phyloP scores from a whole-genome alignment of 2,329 filamentous ascomycete genomes.

The Balansia obtecta region DNA sequence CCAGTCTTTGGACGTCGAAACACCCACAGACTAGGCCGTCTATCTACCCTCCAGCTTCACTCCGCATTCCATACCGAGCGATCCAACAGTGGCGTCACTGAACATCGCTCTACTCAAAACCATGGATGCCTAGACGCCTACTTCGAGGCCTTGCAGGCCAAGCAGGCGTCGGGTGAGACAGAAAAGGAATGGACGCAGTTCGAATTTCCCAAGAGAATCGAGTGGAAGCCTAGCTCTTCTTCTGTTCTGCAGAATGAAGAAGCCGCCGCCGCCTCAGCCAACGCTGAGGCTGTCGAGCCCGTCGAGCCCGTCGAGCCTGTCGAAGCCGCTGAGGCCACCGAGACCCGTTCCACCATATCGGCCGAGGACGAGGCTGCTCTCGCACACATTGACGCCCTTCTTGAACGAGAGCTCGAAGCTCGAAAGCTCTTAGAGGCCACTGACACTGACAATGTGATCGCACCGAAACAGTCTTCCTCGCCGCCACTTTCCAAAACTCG shows the following conservation, averaged over 20 bases:
- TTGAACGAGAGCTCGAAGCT: conserved; percentile 63
- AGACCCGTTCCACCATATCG: conserved; percentile 25
- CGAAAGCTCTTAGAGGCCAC: conserved; percentile 32
- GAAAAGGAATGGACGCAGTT: conserved; percentile 86
- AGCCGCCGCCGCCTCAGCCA: conserved; percentile 23
- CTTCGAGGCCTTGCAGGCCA: conserved; percentile 78
- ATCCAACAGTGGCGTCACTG: conserved; percentile 36
- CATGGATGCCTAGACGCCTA: conserved; percentile 75
- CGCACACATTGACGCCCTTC: conserved; percentile 74
- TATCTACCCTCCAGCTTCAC: conserved; percentile 50
- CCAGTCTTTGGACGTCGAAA: conserved; percentile 49
- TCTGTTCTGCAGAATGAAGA: conserved; percentile 49
- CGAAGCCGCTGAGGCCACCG: no score
- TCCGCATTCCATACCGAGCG: conserved; percentile 61
- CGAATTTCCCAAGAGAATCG: conserved; percentile 76
- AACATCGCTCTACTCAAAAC: conserved; percentile 40
- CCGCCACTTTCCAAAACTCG: conserved; percentile 26
- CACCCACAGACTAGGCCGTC: conserved; percentile 40
- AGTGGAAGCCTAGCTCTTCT: conserved; percentile 62
- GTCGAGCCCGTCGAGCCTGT: no score
- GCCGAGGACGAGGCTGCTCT: conserved; percentile 46
- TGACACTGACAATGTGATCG: conserved; percentile 29
- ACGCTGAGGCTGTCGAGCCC: conserved; percentile 21
- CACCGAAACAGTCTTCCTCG: conserved; percentile 23
- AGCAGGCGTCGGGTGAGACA: conserved; percentile 48